phyloP scores from a whole-genome alignment of 1,139 yeast genomes.

The Sugiyamaella sp. region DNA sequence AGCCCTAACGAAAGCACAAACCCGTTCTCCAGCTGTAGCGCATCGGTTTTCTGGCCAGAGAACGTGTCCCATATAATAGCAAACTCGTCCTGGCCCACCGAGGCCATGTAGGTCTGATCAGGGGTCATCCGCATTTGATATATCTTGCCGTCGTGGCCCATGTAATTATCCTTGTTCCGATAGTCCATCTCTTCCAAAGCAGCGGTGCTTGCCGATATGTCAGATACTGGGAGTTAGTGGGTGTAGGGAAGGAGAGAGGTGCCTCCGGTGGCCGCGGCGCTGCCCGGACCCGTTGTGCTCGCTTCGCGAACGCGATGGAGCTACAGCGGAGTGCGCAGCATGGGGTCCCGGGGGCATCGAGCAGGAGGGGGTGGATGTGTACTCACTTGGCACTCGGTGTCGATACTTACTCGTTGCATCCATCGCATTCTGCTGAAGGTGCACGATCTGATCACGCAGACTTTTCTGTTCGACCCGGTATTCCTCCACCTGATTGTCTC shows the following conservation, averaged over 20 bases:
- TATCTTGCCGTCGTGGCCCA: slow-evolving; percentile 79
- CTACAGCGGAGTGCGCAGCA: background rate
- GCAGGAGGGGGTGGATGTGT: background rate
- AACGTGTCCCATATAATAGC: slow-evolving; percentile 82
- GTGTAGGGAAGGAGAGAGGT: background rate
- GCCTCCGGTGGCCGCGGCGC: slow-evolving; percentile 1
- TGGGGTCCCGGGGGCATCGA: background rate
- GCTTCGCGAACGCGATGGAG: slow-evolving; percentile 3
- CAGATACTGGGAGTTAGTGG: slow-evolving; percentile 24
- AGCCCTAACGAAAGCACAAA: slow-evolving; percentile 81
- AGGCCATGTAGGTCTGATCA: slow-evolving; percentile 60
- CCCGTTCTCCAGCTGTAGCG: slow-evolving; percentile 58
- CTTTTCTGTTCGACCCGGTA: slow-evolving; percentile 33
- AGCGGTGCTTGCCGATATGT: slow-evolving; percentile 28
- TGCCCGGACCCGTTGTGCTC: slow-evolving; percentile 7
- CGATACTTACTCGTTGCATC: slow-evolving; percentile 30
- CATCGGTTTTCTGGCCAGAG: slow-evolving; percentile 71
- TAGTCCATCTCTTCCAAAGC: slow-evolving; percentile 26
- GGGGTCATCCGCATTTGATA: slow-evolving; percentile 69
- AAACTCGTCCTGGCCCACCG: slow-evolving; percentile 88
- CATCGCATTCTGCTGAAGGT: slow-evolving; percentile 26
- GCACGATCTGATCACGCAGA: slow-evolving; percentile 29
- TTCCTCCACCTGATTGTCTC: slow-evolving; percentile 23
- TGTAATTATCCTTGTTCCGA: slow-evolving; percentile 43
- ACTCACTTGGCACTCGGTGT: background rate